A percentile compares a stretch with the other conserved stretches of the same genome.
These are phyloP conservation scores for Sophora flavescens DNA, from an alignment of 306 rosid genomes.

Conservation along the genomic window DNA sequence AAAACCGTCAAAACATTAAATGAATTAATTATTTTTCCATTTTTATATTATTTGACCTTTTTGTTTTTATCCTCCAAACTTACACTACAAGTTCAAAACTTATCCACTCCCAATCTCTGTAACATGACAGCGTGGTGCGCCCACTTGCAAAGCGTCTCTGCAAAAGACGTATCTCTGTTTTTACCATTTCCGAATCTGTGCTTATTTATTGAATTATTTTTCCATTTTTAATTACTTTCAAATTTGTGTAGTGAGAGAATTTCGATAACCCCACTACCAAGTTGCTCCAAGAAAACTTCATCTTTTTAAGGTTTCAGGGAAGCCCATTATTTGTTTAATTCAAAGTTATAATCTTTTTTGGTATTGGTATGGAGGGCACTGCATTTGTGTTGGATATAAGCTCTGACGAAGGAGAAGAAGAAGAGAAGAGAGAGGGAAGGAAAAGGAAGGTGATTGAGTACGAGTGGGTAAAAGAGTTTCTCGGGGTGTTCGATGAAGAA, in stretches of 20 bases:
- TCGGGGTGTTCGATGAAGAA: slow-evolving; percentile 46
- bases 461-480: slow-evolving; percentile 59
- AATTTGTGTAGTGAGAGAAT: background rate
- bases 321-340: background rate
- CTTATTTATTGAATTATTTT: background rate
- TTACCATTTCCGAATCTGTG: background rate
- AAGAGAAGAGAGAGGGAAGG: slow-evolving; percentile 12
- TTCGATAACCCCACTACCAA: background rate
- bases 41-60: too few species aligned
- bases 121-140: too few species aligned
- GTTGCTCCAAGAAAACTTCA: background rate
- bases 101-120: background rate
- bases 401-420: slow-evolving; percentile 59
- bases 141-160: too few species aligned
- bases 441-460: background rate
- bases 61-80: background rate
- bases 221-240: background rate
- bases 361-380: slow-evolving; percentile 45
- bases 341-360: background rate
- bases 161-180: too few species aligned
- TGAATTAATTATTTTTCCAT: too few species aligned
- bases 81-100: background rate
- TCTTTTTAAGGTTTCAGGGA: slow-evolving; percentile 9
- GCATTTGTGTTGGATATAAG: slow-evolving; percentile 59
- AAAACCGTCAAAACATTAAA: background rate